Evolutionary conservation across 1,284 basidiomycete species (phyloP).

Genomic region (Melampsora americana): DNA sequence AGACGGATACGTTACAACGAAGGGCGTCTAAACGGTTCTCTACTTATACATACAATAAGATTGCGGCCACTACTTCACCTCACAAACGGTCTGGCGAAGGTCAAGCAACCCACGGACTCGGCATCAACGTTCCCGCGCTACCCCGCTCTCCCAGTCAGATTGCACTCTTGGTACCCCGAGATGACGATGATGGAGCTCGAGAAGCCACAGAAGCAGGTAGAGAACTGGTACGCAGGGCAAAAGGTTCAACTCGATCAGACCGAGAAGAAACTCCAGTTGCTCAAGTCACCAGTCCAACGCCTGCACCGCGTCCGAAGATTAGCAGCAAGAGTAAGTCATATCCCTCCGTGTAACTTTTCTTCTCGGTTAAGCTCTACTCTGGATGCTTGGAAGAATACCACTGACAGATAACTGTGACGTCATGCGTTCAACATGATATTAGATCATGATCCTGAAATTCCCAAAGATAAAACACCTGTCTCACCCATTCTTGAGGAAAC

Average conservation of each 20-base stretch:
- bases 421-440: no score
- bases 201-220: conserved; percentile 15
- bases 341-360: not conserved
- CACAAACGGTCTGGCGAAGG: conserved; percentile 15
- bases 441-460: no score
- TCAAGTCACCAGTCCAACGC: not conserved
- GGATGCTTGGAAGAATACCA: no score
- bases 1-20: conserved; percentile 79
- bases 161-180: conserved; percentile 22
- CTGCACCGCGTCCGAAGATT: not conserved
- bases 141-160: conserved; percentile 32
- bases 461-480: not conserved
- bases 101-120: conserved; percentile 17
- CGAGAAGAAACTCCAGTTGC: not conserved
- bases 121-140: conserved; percentile 26
- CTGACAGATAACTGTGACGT: no score
- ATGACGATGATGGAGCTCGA: conserved; percentile 15
- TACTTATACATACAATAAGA: conserved; percentile 90
- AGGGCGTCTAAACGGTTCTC: conserved; percentile 95
- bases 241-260: conserved; percentile 9
- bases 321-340: not conserved
- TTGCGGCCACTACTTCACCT: conserved; percentile 60
- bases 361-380: no score
- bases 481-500: conserved; percentile 28
- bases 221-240: conserved; percentile 22